phyloP scores from a whole-genome alignment of 768 basidiomycete species.

The Suillus alpinus region DNA sequence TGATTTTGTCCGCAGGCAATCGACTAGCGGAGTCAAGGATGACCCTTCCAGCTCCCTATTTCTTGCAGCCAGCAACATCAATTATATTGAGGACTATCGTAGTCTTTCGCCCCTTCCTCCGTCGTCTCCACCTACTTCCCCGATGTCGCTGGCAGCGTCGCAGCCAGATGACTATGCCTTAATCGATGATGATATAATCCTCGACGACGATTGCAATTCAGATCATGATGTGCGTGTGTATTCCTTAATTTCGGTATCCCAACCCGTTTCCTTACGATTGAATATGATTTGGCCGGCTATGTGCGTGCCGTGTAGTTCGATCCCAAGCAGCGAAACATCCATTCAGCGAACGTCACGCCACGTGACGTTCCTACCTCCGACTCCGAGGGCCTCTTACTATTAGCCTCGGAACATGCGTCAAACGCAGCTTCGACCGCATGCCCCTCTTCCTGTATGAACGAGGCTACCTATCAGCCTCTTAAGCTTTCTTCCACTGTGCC shows the following conservation, averaged over 20 bases:
- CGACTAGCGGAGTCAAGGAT: slow-evolving; percentile 1
- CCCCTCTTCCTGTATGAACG: neutral
- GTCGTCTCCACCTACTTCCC: slow-evolving; percentile 46
- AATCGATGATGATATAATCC: slow-evolving; percentile 7
- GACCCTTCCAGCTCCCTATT: slow-evolving; percentile 1
- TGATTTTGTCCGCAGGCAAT: slow-evolving; percentile 3
- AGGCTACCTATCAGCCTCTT: neutral
- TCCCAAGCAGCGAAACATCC: neutral
- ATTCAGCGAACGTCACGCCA: neutral
- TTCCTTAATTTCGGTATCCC: slow-evolving; percentile 5
- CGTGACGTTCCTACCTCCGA: neutral
- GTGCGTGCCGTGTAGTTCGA: neutral
- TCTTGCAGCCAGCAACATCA: slow-evolving; percentile 11
- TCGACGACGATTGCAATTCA: slow-evolving; percentile 5
- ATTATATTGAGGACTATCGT: slow-evolving; percentile 16
- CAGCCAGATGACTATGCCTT: slow-evolving; percentile 21
- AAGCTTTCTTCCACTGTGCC: neutral
- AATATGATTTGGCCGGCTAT: neutral
- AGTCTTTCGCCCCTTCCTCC: slow-evolving; percentile 30
- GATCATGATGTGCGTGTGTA: slow-evolving; percentile 32
- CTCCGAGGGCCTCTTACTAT: neutral
- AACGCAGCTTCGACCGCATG: neutral
- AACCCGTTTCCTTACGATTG: neutral
- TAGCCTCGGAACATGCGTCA: neutral
- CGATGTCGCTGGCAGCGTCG: slow-evolving; percentile 36